Percentiles rank a stretch among this genome's conserved stretches.
phyloP scores from a whole-genome alignment of 2,329 filamentous ascomycete genomes.

The Ophioceras dolichostomum region DNA sequence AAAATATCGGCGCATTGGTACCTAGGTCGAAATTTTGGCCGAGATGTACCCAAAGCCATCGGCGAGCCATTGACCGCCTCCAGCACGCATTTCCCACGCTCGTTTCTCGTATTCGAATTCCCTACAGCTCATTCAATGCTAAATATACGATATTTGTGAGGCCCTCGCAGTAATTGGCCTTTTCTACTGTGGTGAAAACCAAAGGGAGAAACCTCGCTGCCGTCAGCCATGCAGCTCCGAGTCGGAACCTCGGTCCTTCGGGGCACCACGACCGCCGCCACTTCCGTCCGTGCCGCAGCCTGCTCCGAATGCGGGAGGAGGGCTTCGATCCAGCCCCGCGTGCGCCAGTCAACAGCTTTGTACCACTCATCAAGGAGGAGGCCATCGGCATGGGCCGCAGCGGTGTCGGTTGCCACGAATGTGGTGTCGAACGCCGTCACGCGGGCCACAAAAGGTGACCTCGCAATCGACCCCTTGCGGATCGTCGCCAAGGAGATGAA shows the following conservation, averaged over 20 bases:
- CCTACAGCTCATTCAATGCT: background rate
- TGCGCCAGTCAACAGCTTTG: slow-evolving; percentile 16
- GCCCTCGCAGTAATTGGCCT: slow-evolving; percentile 17
- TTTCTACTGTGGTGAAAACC: slow-evolving; percentile 8
- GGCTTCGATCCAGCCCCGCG: slow-evolving; percentile 16
- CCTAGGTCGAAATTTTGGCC: slow-evolving; percentile 1
- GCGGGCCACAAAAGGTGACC: slow-evolving; percentile 47
- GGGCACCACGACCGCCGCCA: slow-evolving; percentile 21
- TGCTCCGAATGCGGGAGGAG: slow-evolving; percentile 19
- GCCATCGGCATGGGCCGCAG: slow-evolving; percentile 63
- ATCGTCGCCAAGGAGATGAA: slow-evolving; percentile 95
- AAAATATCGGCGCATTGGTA: background rate
- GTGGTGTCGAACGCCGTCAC: slow-evolving; percentile 58
- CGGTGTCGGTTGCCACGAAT: slow-evolving; percentile 57
- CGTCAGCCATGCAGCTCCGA: slow-evolving; percentile 40
- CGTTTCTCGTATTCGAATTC: background rate
- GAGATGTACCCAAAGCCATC: no score
- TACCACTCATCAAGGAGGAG: slow-evolving; percentile 33
- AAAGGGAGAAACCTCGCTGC: no score
- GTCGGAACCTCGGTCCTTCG: slow-evolving; percentile 38
- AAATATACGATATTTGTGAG: background rate
- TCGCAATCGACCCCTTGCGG: slow-evolving; percentile 76
- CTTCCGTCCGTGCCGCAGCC: slow-evolving; percentile 12
- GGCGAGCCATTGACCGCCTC: background rate
- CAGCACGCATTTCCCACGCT: background rate